These are phyloP conservation scores for Mycena vitilis DNA, from an alignment of 768 basidiomycete species.

Conservation along the genomic window DNA sequence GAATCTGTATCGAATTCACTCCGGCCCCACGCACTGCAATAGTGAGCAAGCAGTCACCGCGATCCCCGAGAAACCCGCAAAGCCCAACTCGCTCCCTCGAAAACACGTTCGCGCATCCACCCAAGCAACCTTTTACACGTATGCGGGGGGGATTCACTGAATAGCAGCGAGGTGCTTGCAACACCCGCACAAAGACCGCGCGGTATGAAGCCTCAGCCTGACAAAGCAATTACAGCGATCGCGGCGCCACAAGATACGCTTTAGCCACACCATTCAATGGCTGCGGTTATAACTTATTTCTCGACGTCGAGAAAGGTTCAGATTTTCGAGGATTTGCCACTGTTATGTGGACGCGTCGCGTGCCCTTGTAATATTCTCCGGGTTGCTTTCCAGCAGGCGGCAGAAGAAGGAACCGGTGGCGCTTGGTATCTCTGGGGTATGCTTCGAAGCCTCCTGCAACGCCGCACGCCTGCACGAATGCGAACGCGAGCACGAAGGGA, in stretches of 20 bases:
- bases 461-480: not conserved
- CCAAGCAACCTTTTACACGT: not conserved
- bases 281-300: not conserved
- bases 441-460: too few relatives aligned
- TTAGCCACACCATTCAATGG: not conserved
- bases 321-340: too few relatives aligned
- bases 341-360: too few relatives aligned
- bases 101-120: not conserved
- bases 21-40: not conserved
- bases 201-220: too few relatives aligned
- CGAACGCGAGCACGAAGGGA: not conserved
- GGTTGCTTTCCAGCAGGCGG: too few relatives aligned
- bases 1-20: too few relatives aligned
- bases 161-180: not conserved
- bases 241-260: conserved; percentile 18
- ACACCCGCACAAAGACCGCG: not conserved
- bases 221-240: not conserved
- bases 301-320: not conserved
- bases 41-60: too few relatives aligned
- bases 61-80: conserved; percentile 6
- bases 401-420: too few relatives aligned
- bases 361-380: too few relatives aligned
- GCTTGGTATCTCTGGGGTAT: too few relatives aligned
- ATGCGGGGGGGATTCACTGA: not conserved
- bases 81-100: conserved; percentile 6